These are phyloP conservation scores for Calycina marina DNA, from an alignment of 2,329 filamentous ascomycete species.

Conservation along the genomic window DNA sequence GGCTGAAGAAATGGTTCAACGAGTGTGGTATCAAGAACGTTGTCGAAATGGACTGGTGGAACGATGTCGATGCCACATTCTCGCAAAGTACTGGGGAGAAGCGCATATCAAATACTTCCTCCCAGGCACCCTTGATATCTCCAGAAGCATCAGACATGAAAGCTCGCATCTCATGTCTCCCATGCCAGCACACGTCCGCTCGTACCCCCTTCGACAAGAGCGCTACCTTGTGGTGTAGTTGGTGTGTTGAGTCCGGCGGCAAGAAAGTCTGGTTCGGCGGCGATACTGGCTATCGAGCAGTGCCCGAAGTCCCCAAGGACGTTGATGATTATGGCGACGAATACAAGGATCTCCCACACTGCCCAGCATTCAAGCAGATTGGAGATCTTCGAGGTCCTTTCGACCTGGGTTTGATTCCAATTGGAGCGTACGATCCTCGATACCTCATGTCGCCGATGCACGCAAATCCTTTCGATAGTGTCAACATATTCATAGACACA, in stretches of 20 bases:
- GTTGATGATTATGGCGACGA: slow-evolving; percentile 59
- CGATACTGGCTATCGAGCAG: slow-evolving; percentile 79
- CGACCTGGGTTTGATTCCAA: slow-evolving; percentile 82
- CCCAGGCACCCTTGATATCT: slow-evolving; percentile 3
- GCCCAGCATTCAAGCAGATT: slow-evolving; percentile 76
- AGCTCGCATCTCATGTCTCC: slow-evolving; percentile 63
- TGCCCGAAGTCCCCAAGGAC: slow-evolving; percentile 46
- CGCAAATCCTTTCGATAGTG: slow-evolving; percentile 71
- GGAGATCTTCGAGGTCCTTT: slow-evolving; percentile 71
- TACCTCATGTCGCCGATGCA: slow-evolving; percentile 67
- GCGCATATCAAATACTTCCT: slow-evolving; percentile 12
- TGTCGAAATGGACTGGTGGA: slow-evolving; percentile 94
- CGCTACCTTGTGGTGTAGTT: slow-evolving; percentile 76
- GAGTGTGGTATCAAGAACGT: slow-evolving; percentile 56
- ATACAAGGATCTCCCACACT: slow-evolving; percentile 52
- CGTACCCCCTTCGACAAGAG: slow-evolving; percentile 51
- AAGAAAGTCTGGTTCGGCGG: slow-evolving; percentile 79
- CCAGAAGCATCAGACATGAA: slow-evolving; percentile 38
- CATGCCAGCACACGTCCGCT: slow-evolving; percentile 70
- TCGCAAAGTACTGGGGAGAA: slow-evolving; percentile 25
- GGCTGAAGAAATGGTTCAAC: slow-evolving; percentile 71
- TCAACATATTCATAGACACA: slow-evolving; percentile 81
- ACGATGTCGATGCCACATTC: slow-evolving; percentile 60
- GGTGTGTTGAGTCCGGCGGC: slow-evolving; percentile 59
- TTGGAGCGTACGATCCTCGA: slow-evolving; percentile 73